Evolutionary conservation across 331 rosid genomes (phyloP).

Genomic region (Malus hybrid): DNA sequence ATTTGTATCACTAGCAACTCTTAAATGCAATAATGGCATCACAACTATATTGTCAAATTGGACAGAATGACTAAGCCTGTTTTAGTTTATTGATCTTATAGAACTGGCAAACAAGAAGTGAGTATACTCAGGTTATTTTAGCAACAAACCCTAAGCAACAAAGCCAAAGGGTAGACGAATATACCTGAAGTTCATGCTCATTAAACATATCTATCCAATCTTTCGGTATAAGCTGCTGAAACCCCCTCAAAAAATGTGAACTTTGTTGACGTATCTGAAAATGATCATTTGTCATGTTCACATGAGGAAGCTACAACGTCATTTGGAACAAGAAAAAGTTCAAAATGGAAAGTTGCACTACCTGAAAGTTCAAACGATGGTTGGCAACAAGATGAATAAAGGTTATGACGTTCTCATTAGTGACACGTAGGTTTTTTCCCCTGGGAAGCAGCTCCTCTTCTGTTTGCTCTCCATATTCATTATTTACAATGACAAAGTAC

Average conservation of each 20-base stretch:
- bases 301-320: background rate
- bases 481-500: conserved; percentile 85
- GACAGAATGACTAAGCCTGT: background rate
- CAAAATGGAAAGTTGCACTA: conserved; percentile 18
- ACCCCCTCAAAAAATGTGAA: conserved; percentile 93
- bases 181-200: conserved; percentile 98
- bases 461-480: conserved; percentile 95
- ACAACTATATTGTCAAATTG: background rate
- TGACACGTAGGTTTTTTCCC: conserved; percentile 69
- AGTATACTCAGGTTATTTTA: background rate
- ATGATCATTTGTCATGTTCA: background rate
- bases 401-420: conserved; percentile 83
- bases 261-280: conserved; percentile 96
- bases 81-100: background rate
- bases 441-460: conserved; percentile 90
- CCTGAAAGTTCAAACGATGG: conserved; percentile 98
- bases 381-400: conserved; percentile 96
- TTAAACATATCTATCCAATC: conserved; percentile 98
- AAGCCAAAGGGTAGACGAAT: conserved; percentile 8
- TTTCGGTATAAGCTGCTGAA: conserved; percentile 94
- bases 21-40: background rate
- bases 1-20: background rate
- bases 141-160: background rate
- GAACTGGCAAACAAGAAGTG: background rate
- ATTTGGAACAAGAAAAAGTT: conserved; percentile 3